Conservation (phyloP, 768 basidiomycete species). For the Cyclocybe aegerita region DNA sequence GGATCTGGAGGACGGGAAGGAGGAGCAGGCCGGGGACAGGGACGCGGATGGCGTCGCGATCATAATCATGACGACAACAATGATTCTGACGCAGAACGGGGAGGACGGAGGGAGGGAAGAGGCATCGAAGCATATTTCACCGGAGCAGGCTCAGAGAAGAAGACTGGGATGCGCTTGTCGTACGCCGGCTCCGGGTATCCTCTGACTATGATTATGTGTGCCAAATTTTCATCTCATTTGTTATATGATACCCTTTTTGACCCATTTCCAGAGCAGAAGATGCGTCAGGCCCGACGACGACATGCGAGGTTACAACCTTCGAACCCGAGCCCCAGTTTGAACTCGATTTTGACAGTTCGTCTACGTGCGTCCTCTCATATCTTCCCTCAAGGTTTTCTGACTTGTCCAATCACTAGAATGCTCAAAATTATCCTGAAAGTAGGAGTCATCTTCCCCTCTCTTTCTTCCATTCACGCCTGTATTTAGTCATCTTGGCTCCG, state of each 20-base stretch:
- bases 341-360: constrained; percentile 71
- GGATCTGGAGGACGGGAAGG: constrained; percentile 6
- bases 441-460: constrained; percentile 7
- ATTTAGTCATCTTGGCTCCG: constrained; percentile 85
- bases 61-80: constrained; percentile 30
- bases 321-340: constrained; percentile 82
- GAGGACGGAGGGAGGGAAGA: constrained; percentile 35
- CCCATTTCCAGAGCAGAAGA: constrained; percentile 62
- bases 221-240: constrained; percentile 10
- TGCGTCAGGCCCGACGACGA: constrained; percentile 78
- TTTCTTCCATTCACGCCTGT: not conserved
- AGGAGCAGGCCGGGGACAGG: constrained; percentile 5
- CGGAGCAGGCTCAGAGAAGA: constrained; percentile 48
- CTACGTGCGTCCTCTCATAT: constrained; percentile 44
- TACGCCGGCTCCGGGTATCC: constrained; percentile 81
- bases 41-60: constrained; percentile 4
- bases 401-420: constrained; percentile 41
- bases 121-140: constrained; percentile 60
- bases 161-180: constrained; percentile 83
- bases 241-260: constrained; percentile 1
- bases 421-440: constrained; percentile 88
- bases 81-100: constrained; percentile 41
- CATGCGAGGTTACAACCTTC: constrained; percentile 83
- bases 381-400: not conserved
- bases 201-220: constrained; percentile 76